Base-by-base conservation (phyloP, 2,329 filamentous ascomycete genomes). In the Aspergillus cejpii region DNA sequence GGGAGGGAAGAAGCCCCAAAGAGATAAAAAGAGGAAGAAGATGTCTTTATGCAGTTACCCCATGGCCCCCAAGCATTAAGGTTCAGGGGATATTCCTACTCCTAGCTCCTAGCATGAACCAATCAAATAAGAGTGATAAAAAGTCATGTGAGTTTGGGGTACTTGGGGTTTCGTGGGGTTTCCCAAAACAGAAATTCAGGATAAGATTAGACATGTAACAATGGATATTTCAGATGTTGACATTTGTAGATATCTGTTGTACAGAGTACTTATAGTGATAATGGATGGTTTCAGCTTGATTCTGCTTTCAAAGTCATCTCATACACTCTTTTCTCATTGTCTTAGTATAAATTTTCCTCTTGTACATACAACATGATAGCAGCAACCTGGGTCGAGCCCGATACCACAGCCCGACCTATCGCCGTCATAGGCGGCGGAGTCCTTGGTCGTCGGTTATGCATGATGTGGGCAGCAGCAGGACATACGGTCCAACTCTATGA, bases 391-490 rank as follows among this genome's bases (percentile, higher is more conserved):
- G 50, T 37, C 19, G 47, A 38, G 14, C 55, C 52, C 4, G 50
- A 57, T 31, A 55, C 50, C 31, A 51, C 26, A 15, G 47, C 37
- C 15, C 50, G 55, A 20, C 54, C 54, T n/a, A 47, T 57, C n/a
- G 52, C 53, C 37, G 37, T 57, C 2, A 43, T 56, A 33, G 53
- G 55, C 40, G 44, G 43, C 39, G 53, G 55, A 24, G 43, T 55
- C 5, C 51, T 56, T 43, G 55, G 53, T 42, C 53, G 55, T 7
- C 47, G 55, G 19, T 47, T 57, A n/a, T 33, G 27, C 14, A 57
- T 52, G 52, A 57, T 57, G 55, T 56, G 47, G 50, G 26, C 47
- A 21, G 39, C 52, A 27, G 44, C 55, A 0, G 50, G 50, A 10
- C 50, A 47, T 33, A 37, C 36, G 1, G 45, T 56, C n/a, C 47